Evolutionary conservation across 305 asterid species (phyloP).

Genomic region (Solanum hybrid): DNA sequence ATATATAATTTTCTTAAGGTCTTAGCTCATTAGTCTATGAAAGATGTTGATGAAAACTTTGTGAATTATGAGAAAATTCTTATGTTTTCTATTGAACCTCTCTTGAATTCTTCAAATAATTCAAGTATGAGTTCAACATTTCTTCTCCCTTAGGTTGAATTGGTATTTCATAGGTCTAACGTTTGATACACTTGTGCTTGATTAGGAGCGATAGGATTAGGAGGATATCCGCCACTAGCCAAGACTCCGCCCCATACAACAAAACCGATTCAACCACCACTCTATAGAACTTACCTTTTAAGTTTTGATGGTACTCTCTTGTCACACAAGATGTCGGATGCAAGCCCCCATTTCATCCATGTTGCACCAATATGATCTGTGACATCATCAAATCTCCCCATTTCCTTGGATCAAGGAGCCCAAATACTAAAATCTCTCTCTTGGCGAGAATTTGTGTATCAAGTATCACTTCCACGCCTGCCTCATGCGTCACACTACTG

Average conservation of each 20-base stretch:
- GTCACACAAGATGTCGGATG: neutral
- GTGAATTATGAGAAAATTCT: neutral
- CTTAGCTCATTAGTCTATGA: neutral
- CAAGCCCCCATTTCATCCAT: neutral
- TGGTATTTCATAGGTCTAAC: neutral
- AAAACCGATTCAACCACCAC: neutral
- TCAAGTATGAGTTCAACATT: neutral
- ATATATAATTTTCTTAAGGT: neutral
- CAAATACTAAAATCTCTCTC: neutral
- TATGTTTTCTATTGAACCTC: neutral
- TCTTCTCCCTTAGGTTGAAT: neutral
- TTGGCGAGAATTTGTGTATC: neutral
- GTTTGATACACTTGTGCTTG: neutral
- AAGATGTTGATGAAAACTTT: neutral
- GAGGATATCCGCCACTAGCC: neutral
- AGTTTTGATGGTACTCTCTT: neutral
- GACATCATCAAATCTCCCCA: neutral
- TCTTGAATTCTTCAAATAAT: neutral
- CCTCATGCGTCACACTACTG: neutral
- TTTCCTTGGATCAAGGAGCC: neutral
- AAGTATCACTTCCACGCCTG: neutral
- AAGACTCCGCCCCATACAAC: neutral
- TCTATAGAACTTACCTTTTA: neutral
- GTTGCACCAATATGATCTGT: neutral
- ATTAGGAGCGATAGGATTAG: neutral